Evolutionary conservation across 495 filamentous ascomycete genomes (phyloP).

Genomic region (Xylaria flabelliformis): DNA sequence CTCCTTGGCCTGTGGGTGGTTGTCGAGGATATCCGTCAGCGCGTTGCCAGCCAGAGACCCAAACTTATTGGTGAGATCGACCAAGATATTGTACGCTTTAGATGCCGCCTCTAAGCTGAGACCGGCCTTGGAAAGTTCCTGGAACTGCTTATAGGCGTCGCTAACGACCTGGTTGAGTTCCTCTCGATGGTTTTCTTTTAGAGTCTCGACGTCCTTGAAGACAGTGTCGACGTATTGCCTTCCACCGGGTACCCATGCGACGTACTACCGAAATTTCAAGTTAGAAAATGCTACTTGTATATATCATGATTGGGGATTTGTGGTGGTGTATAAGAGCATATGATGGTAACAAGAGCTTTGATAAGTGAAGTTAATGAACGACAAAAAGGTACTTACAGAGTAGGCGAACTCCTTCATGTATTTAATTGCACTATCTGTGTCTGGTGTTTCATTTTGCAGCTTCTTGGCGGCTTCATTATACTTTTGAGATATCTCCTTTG

Average conservation of each 20-base stretch:
- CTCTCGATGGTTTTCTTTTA: constrained; percentile 62
- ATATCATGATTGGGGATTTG: neutral
- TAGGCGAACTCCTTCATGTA: constrained; percentile 64
- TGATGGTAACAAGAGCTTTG: neutral
- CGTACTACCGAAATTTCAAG: constrained; percentile 47
- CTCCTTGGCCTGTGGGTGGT: constrained; percentile 71
- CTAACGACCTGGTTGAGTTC: constrained; percentile 68
- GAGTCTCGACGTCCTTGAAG: constrained; percentile 67
- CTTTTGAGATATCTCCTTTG: constrained; percentile 58
- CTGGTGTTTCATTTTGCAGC: constrained; percentile 60
- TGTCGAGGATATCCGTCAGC: constrained; percentile 63
- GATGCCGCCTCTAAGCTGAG: constrained; percentile 58
- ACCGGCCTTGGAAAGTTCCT: constrained; percentile 55
- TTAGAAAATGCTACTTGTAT: neutral
- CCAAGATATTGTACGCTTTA: constrained; percentile 59
- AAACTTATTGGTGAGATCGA: constrained; percentile 58
- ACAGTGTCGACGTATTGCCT: constrained; percentile 63
- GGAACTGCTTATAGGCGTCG: constrained; percentile 65
- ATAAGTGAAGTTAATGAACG: too few species aligned
- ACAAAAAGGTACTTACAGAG: constrained; percentile 34
- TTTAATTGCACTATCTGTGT: constrained; percentile 62
- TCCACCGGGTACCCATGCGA: constrained; percentile 70
- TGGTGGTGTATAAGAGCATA: neutral
- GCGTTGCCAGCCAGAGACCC: constrained; percentile 62
- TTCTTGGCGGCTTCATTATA: constrained; percentile 57